Evolutionary conservation across 305 asterid genomes (phyloP), one percentile per base, ranked within the genome.

Genomic region (Fraxinus velutina): DNA sequence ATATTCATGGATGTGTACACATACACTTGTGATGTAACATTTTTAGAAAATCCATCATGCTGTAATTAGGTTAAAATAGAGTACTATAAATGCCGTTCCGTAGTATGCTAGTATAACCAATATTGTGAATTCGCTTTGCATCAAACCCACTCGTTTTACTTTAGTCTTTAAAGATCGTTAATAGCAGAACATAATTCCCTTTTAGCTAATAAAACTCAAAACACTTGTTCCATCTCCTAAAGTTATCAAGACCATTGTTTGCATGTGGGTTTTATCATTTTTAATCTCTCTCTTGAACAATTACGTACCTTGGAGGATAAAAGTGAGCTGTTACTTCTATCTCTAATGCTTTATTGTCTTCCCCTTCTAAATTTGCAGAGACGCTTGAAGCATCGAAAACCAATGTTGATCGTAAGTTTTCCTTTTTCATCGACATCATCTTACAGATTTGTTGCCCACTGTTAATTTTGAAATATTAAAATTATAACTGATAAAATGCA

Each of bases 401-500:
- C 98, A 80, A 93, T 81, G 87, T 88, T 94, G 78, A 93, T 96
- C 84, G 99, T 96, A 87, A 93, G 99, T 84, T 85, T 44, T 47
- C 68, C 36, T 75, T 86, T 33, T 82, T 73, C 75, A 29, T 66
- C 74, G 76, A 71, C 73, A 22, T 80, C 78, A 55, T 1, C 0
- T 55, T 5, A 55, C 3, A 0, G 64, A 55, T 17, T 55, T 17
- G 24, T 55, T 55, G 64, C 64, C 24, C 0, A 55, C 64, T 17
- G 27, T 55, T 24, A 64, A 68, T 79, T 70, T 29, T 70, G n/a
- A 80, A 72, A 44, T 27, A 60, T 73, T 7, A 55, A 3, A 29
- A 42, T 72, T 55, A 24, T 44, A 50, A 79, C 71, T 42, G 39
- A 76, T 86, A 64, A 42, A 29, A 34, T 13, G 77, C 27, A 78